A percentile compares a stretch with the other conserved stretches of the same genome.
Evolutionary conservation across 2,329 filamentous ascomycete genomes (phyloP).

Genomic region (Polychaeton citri): DNA sequence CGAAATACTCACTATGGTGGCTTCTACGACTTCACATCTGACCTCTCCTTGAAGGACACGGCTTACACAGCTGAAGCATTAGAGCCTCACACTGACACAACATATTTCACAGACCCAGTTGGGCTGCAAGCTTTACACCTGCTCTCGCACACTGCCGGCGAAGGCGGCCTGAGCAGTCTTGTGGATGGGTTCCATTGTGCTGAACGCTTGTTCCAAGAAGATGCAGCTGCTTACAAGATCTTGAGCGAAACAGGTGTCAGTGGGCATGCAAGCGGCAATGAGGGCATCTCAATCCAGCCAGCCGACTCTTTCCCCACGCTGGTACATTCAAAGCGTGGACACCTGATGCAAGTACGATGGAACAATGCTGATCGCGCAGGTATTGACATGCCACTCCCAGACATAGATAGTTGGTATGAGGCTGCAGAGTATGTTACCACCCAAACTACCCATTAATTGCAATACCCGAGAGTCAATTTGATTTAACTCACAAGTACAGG

Average conservation of each 20-base stretch:
- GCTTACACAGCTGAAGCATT: slow-evolving; percentile 72
- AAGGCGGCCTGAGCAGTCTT: slow-evolving; percentile 65
- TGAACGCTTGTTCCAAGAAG: slow-evolving; percentile 39
- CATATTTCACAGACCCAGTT: slow-evolving; percentile 87
- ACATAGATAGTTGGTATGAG: slow-evolving; percentile 56
- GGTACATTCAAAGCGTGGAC: slow-evolving; percentile 35
- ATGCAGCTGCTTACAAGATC: slow-evolving; percentile 42
- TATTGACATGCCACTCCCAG: slow-evolving; percentile 19
- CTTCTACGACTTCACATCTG: slow-evolving; percentile 79
- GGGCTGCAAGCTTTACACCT: slow-evolving; percentile 89
- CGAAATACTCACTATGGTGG: slow-evolving; percentile 80
- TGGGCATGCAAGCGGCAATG: slow-evolving; percentile 78
- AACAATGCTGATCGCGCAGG: slow-evolving; percentile 74
- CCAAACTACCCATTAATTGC: not conserved
- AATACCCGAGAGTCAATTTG: not conserved
- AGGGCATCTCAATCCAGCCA: slow-evolving; percentile 68
- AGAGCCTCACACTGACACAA: slow-evolving; percentile 81
- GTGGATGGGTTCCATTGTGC: slow-evolving; percentile 79
- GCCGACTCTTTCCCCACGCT: slow-evolving; percentile 59
- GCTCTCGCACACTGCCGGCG: slow-evolving; percentile 58
- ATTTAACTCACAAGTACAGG: slow-evolving; percentile 16
- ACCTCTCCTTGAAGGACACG: slow-evolving; percentile 59
- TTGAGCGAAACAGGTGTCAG: slow-evolving; percentile 48
- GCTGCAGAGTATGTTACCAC: slow-evolving; percentile 42
- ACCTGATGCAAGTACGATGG: slow-evolving; percentile 63